A percentile compares a stretch with the other conserved stretches of the same genome.
Evolutionary conservation across 2,329 filamentous ascomycete species (phyloP).

Genomic region (Nemania sp.): DNA sequence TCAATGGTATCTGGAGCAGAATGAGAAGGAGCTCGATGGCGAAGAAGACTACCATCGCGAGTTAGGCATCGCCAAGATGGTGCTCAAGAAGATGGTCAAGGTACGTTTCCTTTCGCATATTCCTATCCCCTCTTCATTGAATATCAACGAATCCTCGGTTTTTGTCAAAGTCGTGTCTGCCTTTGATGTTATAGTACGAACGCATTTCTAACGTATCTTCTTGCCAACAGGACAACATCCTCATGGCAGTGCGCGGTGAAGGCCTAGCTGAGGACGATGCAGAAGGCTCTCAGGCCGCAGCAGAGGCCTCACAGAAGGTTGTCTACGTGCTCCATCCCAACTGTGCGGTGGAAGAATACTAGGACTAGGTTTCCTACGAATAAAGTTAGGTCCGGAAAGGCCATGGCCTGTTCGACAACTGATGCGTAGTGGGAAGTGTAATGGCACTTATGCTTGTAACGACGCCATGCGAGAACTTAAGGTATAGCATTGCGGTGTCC

Average conservation of each 20-base stretch:
- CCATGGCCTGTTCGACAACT: not conserved
- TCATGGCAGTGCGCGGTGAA: conserved; percentile 80
- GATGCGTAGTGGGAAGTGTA: not conserved
- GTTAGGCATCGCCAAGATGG: conserved; percentile 63
- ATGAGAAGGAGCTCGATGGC: conserved; percentile 82
- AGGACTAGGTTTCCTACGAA: conserved; percentile 1
- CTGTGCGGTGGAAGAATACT: conserved; percentile 78
- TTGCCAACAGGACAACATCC: conserved; percentile 78
- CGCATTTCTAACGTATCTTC: conserved; percentile 45
- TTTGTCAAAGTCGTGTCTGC: not conserved
- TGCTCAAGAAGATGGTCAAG: conserved; percentile 96
- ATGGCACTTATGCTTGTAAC: conserved; percentile 4
- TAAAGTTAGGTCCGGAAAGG: not conserved
- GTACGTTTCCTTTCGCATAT: conserved; percentile 63
- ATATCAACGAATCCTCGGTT: not conserved
- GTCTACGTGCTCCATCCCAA: conserved; percentile 96
- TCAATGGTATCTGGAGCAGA: conserved; percentile 92
- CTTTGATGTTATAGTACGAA: not conserved
- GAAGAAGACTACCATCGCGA: conserved; percentile 86
- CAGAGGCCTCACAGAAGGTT: conserved; percentile 62
- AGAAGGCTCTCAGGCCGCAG: conserved; percentile 48
- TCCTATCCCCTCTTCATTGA: conserved; percentile 5
- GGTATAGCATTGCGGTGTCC: conserved; percentile 26
- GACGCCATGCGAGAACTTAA: conserved; percentile 3
- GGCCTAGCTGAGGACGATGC: conserved; percentile 64